A percentile compares a stretch with the other conserved stretches of the same genome.
These are phyloP conservation scores for Globisporangium acanthophoron DNA, from an alignment of 352 stramenopile species.

Conservation along the genomic window DNA sequence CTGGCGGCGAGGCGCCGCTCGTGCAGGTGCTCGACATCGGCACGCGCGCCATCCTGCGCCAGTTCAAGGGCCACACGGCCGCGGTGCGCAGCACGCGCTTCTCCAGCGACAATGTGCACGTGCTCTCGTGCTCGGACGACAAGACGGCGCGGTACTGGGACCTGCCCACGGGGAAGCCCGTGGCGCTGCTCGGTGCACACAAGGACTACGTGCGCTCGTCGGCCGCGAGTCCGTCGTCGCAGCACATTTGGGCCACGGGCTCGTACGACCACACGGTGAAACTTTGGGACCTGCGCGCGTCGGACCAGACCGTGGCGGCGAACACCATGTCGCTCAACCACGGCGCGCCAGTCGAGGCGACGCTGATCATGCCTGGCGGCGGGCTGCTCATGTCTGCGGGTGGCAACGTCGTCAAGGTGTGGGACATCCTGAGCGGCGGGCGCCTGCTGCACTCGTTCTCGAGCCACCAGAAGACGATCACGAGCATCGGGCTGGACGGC, in stretches of 20 bases:
- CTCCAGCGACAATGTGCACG: conserved; percentile 76
- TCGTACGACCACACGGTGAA: conserved; percentile 93
- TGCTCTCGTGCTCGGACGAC: conserved; percentile 89
- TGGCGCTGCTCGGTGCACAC: conserved; percentile 77
- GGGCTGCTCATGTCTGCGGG: conserved; percentile 81
- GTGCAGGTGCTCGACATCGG: conserved; percentile 86
- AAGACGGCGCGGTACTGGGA: conserved; percentile 88
- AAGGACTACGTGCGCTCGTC: conserved; percentile 87
- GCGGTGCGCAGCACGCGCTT: conserved; percentile 79
- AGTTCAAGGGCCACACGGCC: conserved; percentile 81
- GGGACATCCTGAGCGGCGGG: conserved; percentile 88
- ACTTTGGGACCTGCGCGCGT: conserved; percentile 88
- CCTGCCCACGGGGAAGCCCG: conserved; percentile 72
- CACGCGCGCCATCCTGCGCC: conserved; percentile 78
- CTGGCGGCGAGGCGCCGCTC: conserved; percentile 62
- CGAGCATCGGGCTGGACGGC: conserved; percentile 82
- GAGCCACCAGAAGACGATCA: conserved; percentile 94
- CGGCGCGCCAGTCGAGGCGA: conserved; percentile 85
- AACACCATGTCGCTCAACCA: conserved; percentile 69
- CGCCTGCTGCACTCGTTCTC: conserved; percentile 85
- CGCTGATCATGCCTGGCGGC: conserved; percentile 82
- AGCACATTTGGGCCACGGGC: conserved; percentile 81
- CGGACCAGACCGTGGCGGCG: conserved; percentile 48
- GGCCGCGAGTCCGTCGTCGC: conserved; percentile 59
- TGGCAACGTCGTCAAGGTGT: conserved; percentile 90